Evolutionary conservation across 2,329 filamentous ascomycete species (phyloP).

Genomic region (Hypoxylon sp.): DNA sequence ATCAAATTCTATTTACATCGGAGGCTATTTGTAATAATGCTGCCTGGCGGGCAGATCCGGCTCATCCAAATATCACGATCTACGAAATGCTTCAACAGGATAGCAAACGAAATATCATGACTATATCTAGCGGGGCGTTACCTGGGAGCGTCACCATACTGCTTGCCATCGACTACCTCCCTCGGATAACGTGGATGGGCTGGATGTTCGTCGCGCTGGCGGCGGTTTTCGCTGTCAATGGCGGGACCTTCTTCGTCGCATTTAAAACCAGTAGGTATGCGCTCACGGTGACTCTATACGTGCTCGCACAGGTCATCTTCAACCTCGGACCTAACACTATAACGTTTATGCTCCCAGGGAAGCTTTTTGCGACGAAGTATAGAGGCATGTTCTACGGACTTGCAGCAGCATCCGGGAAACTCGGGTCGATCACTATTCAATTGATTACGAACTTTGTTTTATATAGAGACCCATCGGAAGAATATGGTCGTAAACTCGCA

Average conservation of each 20-base stretch:
- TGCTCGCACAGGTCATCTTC: constrained; percentile 68
- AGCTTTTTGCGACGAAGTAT: constrained; percentile 75
- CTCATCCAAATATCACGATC: constrained; percentile 38
- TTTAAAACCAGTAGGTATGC: constrained; percentile 45
- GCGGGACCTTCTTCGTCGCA: constrained; percentile 47
- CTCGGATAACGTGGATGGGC: constrained; percentile 49
- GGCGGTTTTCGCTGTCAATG: constrained; percentile 47
- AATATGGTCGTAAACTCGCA: constrained; percentile 34
- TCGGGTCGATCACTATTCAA: constrained; percentile 68
- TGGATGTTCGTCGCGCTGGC: constrained; percentile 49
- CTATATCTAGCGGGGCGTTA: constrained; percentile 46
- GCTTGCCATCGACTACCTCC: constrained; percentile 48
- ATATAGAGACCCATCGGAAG: constrained; percentile 11
- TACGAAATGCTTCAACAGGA: constrained; percentile 43
- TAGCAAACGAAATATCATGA: constrained; percentile 44
- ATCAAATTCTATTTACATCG: constrained; percentile 7
- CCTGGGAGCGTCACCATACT: constrained; percentile 46
- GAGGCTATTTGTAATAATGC: constrained; percentile 16
- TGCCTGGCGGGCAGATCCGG: constrained; percentile 37
- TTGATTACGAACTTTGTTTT: constrained; percentile 58
- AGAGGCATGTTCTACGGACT: constrained; percentile 74
- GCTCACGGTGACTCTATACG: constrained; percentile 64
- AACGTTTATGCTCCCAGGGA: constrained; percentile 75
- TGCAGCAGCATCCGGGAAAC: constrained; percentile 72
- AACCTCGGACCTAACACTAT: constrained; percentile 74